Evolutionary conservation across 129 eudicot species (phyloP).

Genomic region (Logfia minima): DNA sequence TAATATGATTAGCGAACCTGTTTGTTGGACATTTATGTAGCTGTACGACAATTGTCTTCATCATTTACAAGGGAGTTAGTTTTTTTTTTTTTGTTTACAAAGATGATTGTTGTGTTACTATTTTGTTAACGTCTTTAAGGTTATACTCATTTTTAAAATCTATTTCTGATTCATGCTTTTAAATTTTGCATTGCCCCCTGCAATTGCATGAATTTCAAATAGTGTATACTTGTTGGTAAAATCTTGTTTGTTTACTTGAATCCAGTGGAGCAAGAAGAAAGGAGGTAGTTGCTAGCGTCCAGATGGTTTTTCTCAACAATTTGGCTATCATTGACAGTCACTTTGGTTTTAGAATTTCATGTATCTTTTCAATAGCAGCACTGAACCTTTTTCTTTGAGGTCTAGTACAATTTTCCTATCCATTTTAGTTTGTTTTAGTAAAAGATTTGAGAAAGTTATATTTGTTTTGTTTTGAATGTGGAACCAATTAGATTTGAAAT

Average conservation of each 20-base stretch:
- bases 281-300: neutral
- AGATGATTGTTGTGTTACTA: no score
- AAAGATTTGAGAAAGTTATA: neutral
- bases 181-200: no score
- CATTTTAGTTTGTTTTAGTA: neutral
- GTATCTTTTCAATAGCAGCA: neutral
- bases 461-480: neutral
- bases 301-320: neutral
- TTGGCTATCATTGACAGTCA: neutral
- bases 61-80: no score
- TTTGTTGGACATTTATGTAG: no score
- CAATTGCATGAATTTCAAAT: no score
- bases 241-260: neutral
- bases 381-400: neutral
- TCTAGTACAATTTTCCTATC: constrained; percentile 9
- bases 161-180: no score
- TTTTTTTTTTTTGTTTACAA: no score
- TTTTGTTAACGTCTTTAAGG: no score
- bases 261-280: constrained; percentile 4
- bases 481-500: neutral
- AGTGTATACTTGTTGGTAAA: no score
- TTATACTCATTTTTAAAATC: no score
- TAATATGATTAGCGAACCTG: no score
- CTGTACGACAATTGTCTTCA: no score
- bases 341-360: neutral